Evolutionary conservation across 257 asterid genomes (phyloP).

Genomic region (Ophiorrhiza pumila): DNA sequence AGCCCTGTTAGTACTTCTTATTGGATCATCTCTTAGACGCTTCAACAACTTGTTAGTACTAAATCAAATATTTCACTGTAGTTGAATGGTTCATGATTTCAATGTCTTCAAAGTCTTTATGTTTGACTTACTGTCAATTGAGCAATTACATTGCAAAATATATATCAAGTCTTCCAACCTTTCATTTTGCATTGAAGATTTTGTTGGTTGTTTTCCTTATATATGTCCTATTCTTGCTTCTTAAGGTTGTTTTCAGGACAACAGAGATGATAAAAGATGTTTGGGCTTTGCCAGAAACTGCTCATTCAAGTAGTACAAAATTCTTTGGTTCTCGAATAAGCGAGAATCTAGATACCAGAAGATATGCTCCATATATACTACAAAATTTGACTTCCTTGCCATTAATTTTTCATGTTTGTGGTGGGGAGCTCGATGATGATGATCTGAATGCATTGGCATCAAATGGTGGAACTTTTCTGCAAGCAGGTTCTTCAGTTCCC

Average conservation of each 20-base stretch:
- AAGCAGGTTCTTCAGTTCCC: conserved; percentile 74
- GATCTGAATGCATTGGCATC: conserved; percentile 54
- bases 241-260: conserved; percentile 69
- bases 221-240: conserved; percentile 16
- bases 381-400: conserved; percentile 90
- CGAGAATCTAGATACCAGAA: conserved; percentile 47
- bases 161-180: background rate
- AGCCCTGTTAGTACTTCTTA: background rate
- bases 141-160: background rate
- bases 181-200: background rate
- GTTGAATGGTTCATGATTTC: conserved; percentile 6
- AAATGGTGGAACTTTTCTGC: conserved; percentile 43
- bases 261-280: conserved; percentile 64
- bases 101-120: background rate
- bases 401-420: conserved; percentile 55
- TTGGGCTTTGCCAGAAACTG: conserved; percentile 36
- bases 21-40: background rate
- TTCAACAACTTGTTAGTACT: background rate
- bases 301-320: conserved; percentile 34
- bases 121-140: background rate
- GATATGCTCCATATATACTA: conserved; percentile 84
- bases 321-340: conserved; percentile 41
- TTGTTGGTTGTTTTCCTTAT: background rate
- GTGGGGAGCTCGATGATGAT: conserved; percentile 47
- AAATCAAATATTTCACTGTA: background rate